A percentile compares a stretch with the other conserved stretches of the same genome.
Evolutionary conservation across 2,329 filamentous ascomycete genomes (phyloP).

Genomic region (Fusarium longipes): DNA sequence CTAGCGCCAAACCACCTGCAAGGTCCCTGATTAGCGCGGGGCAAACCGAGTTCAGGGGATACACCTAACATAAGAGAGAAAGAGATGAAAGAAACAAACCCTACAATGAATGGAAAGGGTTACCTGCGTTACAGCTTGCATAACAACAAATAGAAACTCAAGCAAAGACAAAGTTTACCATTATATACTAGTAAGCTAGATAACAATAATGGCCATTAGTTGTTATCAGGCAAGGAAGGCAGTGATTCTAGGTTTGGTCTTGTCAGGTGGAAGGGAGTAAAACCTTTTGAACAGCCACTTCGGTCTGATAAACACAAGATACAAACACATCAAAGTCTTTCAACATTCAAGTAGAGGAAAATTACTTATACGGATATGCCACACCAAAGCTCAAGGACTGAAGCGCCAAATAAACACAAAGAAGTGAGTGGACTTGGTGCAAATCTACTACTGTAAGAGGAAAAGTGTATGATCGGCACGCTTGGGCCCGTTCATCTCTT

Average conservation of each 20-base stretch:
- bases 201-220: neutral
- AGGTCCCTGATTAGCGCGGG: conserved; percentile 41
- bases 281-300: conserved; percentile 1
- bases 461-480: conserved; percentile 26
- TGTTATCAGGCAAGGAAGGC: conserved; percentile 1
- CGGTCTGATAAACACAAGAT: neutral
- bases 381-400: too few species aligned
- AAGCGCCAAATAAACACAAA: neutral
- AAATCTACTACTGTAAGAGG: conserved; percentile 10
- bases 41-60: conserved; percentile 2
- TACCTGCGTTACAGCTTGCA: neutral
- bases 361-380: too few species aligned
- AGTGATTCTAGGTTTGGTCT: too few species aligned
- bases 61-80: neutral
- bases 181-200: accelerated
- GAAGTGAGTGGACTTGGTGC: neutral
- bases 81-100: neutral
- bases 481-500: conserved; percentile 11
- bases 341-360: too few species aligned
- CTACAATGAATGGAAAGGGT: neutral
- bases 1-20: conserved; percentile 37
- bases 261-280: conserved; percentile 1
- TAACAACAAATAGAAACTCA: neutral
- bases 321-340: neutral
- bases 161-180: neutral